Evolutionary conservation across 2,329 filamentous ascomycete genomes (phyloP).

Genomic region (Dactylella cylindrospora): DNA sequence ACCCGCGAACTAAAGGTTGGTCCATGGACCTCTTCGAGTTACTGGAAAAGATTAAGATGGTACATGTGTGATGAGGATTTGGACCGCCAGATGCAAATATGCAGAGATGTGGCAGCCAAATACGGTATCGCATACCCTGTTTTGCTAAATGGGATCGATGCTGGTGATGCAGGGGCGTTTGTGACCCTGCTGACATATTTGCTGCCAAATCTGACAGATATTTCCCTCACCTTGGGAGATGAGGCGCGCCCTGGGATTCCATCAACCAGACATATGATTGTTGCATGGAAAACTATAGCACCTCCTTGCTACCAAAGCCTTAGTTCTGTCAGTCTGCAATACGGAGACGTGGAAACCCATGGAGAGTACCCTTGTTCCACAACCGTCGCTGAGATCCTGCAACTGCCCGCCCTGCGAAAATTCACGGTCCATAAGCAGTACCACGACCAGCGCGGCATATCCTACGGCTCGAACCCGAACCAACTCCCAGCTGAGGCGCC

Average conservation of each 20-base stretch:
- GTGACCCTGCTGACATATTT: conserved; percentile 23
- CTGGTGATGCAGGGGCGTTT: conserved; percentile 23
- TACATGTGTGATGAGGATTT: conserved; percentile 32
- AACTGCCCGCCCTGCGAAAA: conserved; percentile 21
- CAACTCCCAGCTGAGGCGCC: conserved; percentile 19
- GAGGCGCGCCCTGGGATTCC: conserved; percentile 13
- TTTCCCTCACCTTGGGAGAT: conserved; percentile 24
- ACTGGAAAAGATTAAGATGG: conserved; percentile 30
- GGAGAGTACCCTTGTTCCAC: conserved; percentile 23
- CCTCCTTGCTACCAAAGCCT: conserved; percentile 28
- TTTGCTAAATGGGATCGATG: conserved; percentile 20
- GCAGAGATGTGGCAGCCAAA: conserved; percentile 19
- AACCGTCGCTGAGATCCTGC: conserved; percentile 17
- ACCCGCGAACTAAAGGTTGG: conserved; percentile 33
- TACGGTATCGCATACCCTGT: conserved; percentile 32
- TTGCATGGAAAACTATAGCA: conserved; percentile 31
- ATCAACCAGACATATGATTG: conserved; percentile 29
- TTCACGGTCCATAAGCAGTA: conserved; percentile 30
- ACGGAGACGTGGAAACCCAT: conserved; percentile 19
- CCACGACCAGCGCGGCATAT: conserved; percentile 11
- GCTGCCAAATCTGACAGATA: conserved; percentile 25
- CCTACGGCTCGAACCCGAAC: conserved; percentile 7
- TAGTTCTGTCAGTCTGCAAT: conserved; percentile 21
- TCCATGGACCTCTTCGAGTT: conserved; percentile 14
- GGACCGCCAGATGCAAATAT: conserved; percentile 13